Evolutionary conservation across 2,329 filamentous ascomycete species (phyloP), one percentile per base, ranked within the genome.

Genomic region (Tolypocladium endophyticum): DNA sequence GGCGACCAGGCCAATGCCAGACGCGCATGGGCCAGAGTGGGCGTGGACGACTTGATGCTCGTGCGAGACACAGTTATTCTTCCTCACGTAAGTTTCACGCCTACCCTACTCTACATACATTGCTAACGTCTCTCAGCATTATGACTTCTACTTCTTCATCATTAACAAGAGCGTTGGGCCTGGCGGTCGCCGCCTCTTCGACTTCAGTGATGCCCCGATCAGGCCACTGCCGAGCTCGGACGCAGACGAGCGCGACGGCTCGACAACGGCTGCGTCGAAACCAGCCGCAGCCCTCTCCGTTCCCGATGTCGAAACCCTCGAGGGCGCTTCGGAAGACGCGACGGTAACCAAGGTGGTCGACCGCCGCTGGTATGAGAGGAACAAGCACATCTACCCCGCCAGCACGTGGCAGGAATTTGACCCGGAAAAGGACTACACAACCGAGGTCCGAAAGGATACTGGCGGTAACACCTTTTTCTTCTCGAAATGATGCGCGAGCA

Each of bases 351-450:
- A 97, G 71, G 92, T 99, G 4, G 93, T 99, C 4, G 93, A 99
- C 76, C 83, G 94, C 61, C 81, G 94, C 61, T 99, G 94, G 94
- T 99, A 97, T 72, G 92, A 97, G 77, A 85, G 87, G 69, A 97
- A 97, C 72, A 99, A 97, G 75, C 94, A 99, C 73, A 97, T 99
- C 60, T 99, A 93, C 72, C 94, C 94, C 0, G 93, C 93, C 25
- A 97, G 90, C 71, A 83, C 93, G 55, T 99, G 94, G 94, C 90
- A 92, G 67, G 89, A 96, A 63, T 99, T 96, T 72, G 92, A 96
- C 65, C 88, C 92, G 0, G 90, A 90, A 62, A 90, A 89, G 73
- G 89, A 97, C 68, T 96, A 96, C 76, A 82, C 85, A 69, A 82
- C 79, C 64, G 85, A 90, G 65, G 83, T 92, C 45, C 84, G 90